These are phyloP conservation scores for Colletotrichum brevisporum DNA, from an alignment of 2,329 filamentous ascomycete species.

Conservation along the genomic window DNA sequence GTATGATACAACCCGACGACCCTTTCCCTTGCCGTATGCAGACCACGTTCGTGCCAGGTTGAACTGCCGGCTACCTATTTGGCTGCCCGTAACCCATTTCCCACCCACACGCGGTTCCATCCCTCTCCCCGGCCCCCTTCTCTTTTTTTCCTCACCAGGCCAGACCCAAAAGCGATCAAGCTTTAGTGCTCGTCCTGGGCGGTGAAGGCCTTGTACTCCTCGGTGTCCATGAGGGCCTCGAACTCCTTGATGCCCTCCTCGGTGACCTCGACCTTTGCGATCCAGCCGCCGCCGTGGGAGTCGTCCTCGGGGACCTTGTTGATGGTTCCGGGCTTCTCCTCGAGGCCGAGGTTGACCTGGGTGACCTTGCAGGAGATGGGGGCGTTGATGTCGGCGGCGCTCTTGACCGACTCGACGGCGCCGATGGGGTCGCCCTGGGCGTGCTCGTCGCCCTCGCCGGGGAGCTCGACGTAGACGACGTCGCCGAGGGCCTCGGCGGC, in stretches of 20 bases:
- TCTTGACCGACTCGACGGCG: constrained; percentile 98
- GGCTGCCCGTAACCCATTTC: neutral
- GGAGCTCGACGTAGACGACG: constrained; percentile 97
- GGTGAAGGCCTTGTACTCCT: constrained; percentile 84
- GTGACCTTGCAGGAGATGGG: constrained; percentile 85
- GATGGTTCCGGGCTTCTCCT: constrained; percentile 88
- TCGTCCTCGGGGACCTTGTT: constrained; percentile 91
- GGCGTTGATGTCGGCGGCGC: constrained; percentile 95
- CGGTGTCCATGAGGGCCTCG: constrained; percentile 81
- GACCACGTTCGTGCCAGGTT: constrained; percentile 39
- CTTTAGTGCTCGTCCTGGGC: constrained; percentile 54
- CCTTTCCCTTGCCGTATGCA: constrained; percentile 13
- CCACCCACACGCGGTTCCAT: neutral
- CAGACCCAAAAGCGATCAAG: no score
- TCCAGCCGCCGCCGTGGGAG: constrained; percentile 85
- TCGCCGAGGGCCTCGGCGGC: constrained; percentile 94
- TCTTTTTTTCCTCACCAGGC: neutral
- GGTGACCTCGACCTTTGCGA: constrained; percentile 86
- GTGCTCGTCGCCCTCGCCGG: constrained; percentile 77
- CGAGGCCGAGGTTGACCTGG: constrained; percentile 80
- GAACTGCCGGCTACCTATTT: constrained; percentile 38
- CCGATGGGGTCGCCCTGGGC: constrained; percentile 86
- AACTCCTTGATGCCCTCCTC: constrained; percentile 77
- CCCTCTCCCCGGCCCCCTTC: neutral
- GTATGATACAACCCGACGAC: constrained; percentile 36